Base-by-base conservation (phyloP, 495 filamentous ascomycete genomes). In the Paragyromitra xinjiangensis region DNA sequence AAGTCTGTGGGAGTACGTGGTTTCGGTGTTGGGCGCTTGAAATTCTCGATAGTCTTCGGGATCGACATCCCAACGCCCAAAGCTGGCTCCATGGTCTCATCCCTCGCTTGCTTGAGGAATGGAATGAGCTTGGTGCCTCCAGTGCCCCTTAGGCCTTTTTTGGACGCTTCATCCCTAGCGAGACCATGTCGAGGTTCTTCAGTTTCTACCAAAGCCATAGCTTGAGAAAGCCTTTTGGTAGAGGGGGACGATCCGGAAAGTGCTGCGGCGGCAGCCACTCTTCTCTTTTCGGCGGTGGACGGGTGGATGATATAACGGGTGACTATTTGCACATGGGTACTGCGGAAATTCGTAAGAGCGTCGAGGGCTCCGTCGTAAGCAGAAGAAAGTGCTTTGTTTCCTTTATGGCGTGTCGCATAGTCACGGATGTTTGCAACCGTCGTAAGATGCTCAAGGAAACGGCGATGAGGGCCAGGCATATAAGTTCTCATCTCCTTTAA, bases 321-420 rank as follows among this genome's bases (percentile, higher is more conserved):
- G 2, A 98, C 95, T 78, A 99, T 94, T 82, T 93, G 92, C 79
- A 98, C 95, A 81, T 99, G 95, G 84, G 95, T 97, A 83, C 96
- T 94, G 37, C 95, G 91, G 77, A 99, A 90, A 24, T 87, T 86
- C n/a, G 92, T 90, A 59, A 99, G 88, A 91, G 97, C 97, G 19
- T 92, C 89, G 2, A 98, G 87, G 79, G 93, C 96, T 9, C 93
- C 93, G 80, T 99, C 94, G 83, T 93, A 99, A 6, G 96, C 93
- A 42, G 93, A 85, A 62, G 87, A 88, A 0, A 99, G 87, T 6
- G 87, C 85, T 26, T 86, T 87, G 82, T 97, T 87, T 58, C 85
- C 84, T 8, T 83, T 84, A 64, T 90, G 88, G 2, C 84, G 82
- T 73, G 93, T 90, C 58, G 97, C 95, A 82, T 90, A 99, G 0